A percentile compares a stretch with the other conserved stretches of the same genome.
Conservation (phyloP, 2,329 filamentous ascomycete genomes). For the Davidsoniella eucalypti region DNA sequence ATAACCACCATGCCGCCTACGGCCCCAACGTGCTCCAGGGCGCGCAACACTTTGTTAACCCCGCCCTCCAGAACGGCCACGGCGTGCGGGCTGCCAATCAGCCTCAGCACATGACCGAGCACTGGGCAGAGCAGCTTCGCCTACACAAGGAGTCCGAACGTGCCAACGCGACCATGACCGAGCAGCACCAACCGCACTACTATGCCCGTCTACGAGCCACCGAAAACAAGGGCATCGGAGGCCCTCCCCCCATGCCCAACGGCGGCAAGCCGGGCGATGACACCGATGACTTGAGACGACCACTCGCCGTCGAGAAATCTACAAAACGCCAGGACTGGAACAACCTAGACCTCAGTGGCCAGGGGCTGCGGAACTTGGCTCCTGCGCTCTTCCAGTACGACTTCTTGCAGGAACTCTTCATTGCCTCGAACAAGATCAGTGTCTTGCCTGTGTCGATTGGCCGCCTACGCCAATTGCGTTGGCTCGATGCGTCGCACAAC, state of each 20-base stretch:
- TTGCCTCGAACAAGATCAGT: conserved; percentile 81
- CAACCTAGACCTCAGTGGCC: conserved; percentile 88
- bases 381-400: conserved; percentile 68
- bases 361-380: conserved; percentile 73
- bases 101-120: conserved; percentile 39
- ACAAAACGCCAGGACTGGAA: conserved; percentile 72
- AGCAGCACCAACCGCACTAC: conserved; percentile 48
- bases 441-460: conserved; percentile 69
- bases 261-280: conserved; percentile 37
- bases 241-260: conserved; percentile 29
- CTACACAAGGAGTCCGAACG: conserved; percentile 62
- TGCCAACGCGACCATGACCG: conserved; percentile 54
- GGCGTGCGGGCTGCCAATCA: conserved; percentile 30
- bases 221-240: conserved; percentile 51
- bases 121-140: conserved; percentile 80
- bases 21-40: conserved; percentile 9
- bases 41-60: conserved; percentile 9
- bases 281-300: conserved; percentile 38
- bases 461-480: conserved; percentile 59
- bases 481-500: conserved; percentile 82
- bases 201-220: conserved; percentile 57
- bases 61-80: conserved; percentile 39
- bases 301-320: conserved; percentile 49
- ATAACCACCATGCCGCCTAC: conserved; percentile 11
- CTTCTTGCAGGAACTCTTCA: conserved; percentile 82